Evolutionary conservation across 257 asterid genomes (phyloP), one percentile per base, ranked within the genome.

Genomic region (Scutellaria galericulata): DNA sequence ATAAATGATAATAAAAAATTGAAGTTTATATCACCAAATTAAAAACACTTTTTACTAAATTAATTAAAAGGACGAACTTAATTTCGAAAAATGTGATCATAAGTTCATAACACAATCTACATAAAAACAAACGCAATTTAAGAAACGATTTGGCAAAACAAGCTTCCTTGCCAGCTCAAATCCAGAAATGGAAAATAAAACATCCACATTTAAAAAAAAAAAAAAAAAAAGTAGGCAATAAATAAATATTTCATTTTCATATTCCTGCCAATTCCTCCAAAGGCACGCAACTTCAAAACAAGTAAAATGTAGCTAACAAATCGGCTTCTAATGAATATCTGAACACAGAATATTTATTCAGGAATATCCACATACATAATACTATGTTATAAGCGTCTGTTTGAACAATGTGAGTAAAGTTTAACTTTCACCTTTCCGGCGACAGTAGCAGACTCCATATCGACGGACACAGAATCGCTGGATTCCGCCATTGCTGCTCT

Each of bases 401-500:
- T 35, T 9, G 24, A 12, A 57, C 13, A 75, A 70, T 55, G 83
- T 58, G 70, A 35, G 40, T 45, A 58, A 46, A 75, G 79, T 64
- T 62, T 35, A 72, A 73, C n/a, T 57, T 58, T 51, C 74, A 90
- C 97, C 97, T 90, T 88, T 70, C 91, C 89, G 76, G 84, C 76
- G 54, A 82, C 80, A 67, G 90, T 73, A 75, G 72, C 27, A 62
- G 91, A 65, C 70, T 90, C 95, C 75, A 88, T 86, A 73, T 82
- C 90, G 18, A 88, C 76, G 55, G 90, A 85, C 56, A 86, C 86
- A 48, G 91, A 85, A 79, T 81, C 93, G 83, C 89, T 78, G 52
- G 93, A 83, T 71, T 90, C 95, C 83, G 85, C 81, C 96, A 88
- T 90, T 85, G 50, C 39, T 44, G 35, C 64, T 47, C 53, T 5